phyloP scores from a whole-genome alignment of 805 yeast genomes.

The Pichia phayaonensis region DNA sequence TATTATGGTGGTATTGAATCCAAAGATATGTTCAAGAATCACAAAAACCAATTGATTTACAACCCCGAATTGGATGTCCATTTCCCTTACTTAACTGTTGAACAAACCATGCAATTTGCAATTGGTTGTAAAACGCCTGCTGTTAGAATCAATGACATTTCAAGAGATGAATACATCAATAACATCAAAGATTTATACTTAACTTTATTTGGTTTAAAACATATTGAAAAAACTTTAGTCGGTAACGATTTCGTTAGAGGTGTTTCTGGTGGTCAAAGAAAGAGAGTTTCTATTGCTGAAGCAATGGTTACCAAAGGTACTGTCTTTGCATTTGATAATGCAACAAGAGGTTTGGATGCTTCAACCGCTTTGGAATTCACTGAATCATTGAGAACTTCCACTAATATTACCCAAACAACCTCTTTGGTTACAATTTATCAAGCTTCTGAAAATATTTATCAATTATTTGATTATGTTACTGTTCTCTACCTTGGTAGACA shows the following conservation, averaged over 20 bases:
- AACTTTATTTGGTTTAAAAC: constrained; percentile 50
- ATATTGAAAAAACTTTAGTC: constrained; percentile 54
- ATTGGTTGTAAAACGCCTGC: constrained; percentile 51
- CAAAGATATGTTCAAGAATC: constrained; percentile 37
- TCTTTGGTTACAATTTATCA: constrained; percentile 62
- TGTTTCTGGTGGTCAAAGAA: constrained; percentile 67
- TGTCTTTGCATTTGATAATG: constrained; percentile 59
- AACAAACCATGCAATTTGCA: constrained; percentile 48
- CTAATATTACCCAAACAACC: constrained; percentile 46
- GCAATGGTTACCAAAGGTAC: constrained; percentile 47
- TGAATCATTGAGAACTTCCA: constrained; percentile 51
- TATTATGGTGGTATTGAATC: constrained; percentile 42
- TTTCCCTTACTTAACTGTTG: constrained; percentile 47
- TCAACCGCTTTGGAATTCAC: constrained; percentile 66
- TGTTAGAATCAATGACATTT: constrained; percentile 31
- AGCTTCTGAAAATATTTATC: constrained; percentile 58
- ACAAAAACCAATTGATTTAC: constrained; percentile 41
- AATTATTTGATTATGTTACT: constrained; percentile 53
- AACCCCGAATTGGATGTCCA: constrained; percentile 50
- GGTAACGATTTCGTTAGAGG: constrained; percentile 67
- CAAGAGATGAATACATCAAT: constrained; percentile 34
- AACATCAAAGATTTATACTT: constrained; percentile 39
- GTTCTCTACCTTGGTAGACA: constrained; percentile 58
- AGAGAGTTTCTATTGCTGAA: constrained; percentile 65
- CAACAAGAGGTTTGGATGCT: constrained; percentile 67